Base-by-base conservation (phyloP, 306 rosid species). In the Glycine tomentella region DNA sequence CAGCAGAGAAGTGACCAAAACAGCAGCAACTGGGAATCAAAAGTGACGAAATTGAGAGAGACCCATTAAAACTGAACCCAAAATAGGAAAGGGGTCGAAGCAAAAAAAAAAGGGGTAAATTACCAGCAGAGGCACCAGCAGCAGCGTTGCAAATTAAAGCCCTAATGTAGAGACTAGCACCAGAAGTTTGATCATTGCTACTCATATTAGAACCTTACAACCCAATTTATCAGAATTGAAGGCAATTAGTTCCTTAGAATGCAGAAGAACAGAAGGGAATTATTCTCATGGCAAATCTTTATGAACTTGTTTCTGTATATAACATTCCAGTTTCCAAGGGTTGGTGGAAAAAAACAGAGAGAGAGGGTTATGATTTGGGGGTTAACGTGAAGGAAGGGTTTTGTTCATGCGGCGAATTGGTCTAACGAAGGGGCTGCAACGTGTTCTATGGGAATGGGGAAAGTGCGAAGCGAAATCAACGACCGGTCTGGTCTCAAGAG, bases 41-140 rank as follows among this genome's bases (percentile, higher is more conserved):
- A 84, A 80, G 49, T 13, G 1, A 8, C 53, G 25, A 77, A 76
- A 52, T n/a, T 76, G 69, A 80, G 5, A 69, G 61, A 79, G 13
- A 81, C 83, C 85, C 89, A 80, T 75, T 38, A 53, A 74, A 73
- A 81, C 42, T 53, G 48, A 84, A 53, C 44, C 20, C 49, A 58
- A 50, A 77, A 69, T 17, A 44, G 4, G 36, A 63, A 36, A 49
- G 73, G 75, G 75, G 40, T 20, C 20, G 70, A 34, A 72, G 52
- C 49, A 52, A 8, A 85, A 20, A 9, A 15, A 82, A 8, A 80
- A 3, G 17, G 1, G 31, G 31, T 25, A 25, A 45, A 85, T 79
- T 72, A 95, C 99, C 99, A 40, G 99, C 97, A 17, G 99, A 71
- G 31, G 92, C 99, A 74, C 99, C 99, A 10, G 99, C 85, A 73